phyloP scores from a whole-genome alignment of 768 basidiomycete species.

The Naganishia vaughanmartiniae region DNA sequence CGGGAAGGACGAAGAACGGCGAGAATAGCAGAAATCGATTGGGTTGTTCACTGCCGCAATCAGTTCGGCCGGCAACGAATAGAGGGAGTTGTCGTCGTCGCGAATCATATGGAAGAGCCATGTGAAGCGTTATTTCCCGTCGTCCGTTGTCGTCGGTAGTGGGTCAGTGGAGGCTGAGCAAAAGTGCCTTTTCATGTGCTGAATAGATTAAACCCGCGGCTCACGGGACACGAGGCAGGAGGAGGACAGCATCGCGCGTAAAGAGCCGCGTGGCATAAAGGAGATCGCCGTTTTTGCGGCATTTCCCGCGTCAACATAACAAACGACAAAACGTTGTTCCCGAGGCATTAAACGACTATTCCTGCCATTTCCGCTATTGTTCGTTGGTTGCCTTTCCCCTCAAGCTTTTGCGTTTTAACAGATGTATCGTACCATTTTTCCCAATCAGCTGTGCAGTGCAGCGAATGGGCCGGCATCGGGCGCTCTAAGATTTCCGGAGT shows the following conservation, averaged over 20 bases:
- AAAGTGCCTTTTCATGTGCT: background rate
- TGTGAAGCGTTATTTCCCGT: background rate
- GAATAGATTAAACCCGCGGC: background rate
- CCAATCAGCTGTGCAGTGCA: no score
- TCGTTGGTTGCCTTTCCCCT: background rate
- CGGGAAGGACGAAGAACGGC: background rate
- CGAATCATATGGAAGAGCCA: no score
- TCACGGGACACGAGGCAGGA: no score
- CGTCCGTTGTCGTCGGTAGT: background rate
- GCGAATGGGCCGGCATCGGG: no score
- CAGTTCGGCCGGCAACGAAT: background rate
- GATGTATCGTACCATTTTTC: no score
- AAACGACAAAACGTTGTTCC: no score
- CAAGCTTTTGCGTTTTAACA: no score
- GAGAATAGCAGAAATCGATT: background rate
- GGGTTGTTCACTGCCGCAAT: background rate
- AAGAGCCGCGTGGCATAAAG: constrained; percentile 4
- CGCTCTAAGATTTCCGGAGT: no score
- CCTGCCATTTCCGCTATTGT: background rate
- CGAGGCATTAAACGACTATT: background rate
- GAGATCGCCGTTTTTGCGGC: background rate
- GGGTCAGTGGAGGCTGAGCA: background rate
- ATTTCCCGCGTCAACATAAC: background rate
- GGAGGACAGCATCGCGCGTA: no score
- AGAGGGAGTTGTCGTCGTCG: no score